Evolutionary conservation across 306 rosid genomes (phyloP), one percentile per base, ranked within the genome.

Genomic region (Vigna reflexopilosa): DNA sequence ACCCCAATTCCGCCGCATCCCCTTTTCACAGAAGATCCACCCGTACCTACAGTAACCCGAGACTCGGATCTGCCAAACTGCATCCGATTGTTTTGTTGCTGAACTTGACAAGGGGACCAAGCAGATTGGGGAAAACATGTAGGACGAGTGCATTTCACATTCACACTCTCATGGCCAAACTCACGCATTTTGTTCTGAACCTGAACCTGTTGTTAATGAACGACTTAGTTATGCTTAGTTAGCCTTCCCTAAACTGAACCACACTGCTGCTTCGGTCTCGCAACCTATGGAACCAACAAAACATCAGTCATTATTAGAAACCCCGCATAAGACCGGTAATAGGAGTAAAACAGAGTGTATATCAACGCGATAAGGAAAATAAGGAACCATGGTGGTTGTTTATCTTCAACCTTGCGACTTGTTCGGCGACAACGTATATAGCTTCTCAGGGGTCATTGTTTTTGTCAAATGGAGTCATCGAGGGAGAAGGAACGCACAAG

Each of bases 1-100:
- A 94, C 98, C 1, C 98, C 98, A 2, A 96, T 94, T 24, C 98
- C 97, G 22, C 84, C 85, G 17, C 79, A 86, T 2, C 76, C 89
- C 19, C 81, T 89, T 63, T 85, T 92, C 26, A 17, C 80, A 9
- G 75, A 67, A 65, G 96, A 75, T 54, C 93, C 87, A 51, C 74
- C 82, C 0, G 12, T 22, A 8, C 58, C 58, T 1, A 65, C 13
- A 7, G 4, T 74, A 10, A 73, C 77, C 64, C 86, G 80, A 1
- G 61, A 15, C 47, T 83, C 81, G 10, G 86, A 16, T 14, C 80
- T 65, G 15, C 6, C 62, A 11, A 9, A 83, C 2, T 77, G 81
- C 2, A 66, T 77, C 13, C 30, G 84, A 19, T 74, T 89, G 40
- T 64, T 84, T 5, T 85, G 90, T 6, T 15, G 85, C 0, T 64